Conservation (phyloP, 2,329 filamentous ascomycete genomes). For the Scytalidium sp. region DNA sequence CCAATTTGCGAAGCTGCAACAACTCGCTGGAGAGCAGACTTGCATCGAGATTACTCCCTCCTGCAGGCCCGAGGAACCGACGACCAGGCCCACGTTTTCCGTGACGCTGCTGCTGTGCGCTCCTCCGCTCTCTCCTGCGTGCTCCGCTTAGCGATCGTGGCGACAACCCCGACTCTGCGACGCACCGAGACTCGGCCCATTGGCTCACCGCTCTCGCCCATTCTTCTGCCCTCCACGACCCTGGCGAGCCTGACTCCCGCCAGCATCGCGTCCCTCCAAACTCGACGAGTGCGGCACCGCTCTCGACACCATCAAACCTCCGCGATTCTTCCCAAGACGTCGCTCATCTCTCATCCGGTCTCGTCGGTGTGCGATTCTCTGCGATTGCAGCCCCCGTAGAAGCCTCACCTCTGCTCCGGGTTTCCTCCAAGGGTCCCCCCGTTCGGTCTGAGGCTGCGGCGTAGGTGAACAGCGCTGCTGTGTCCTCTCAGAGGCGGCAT, state of each 20-base stretch:
- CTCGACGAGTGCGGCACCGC: background rate
- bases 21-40: too few species aligned
- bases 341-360: background rate
- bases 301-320: slow-evolving; percentile 8
- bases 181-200: background rate
- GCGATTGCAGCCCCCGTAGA: background rate
- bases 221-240: slow-evolving; percentile 9
- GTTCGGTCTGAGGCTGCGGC: background rate
- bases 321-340: slow-evolving; percentile 4
- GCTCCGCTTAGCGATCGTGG: background rate
- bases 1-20: too few species aligned
- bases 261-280: slow-evolving; percentile 2
- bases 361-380: background rate
- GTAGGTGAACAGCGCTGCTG: background rate
- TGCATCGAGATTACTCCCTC: too few species aligned
- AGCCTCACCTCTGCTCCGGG: background rate
- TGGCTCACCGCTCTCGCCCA: slow-evolving; percentile 1
- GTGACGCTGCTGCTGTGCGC: background rate
- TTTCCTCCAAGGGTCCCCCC: background rate
- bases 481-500: background rate
- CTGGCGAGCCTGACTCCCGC: background rate
- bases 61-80: too few species aligned
- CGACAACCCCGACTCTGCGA: background rate
- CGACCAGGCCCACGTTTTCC: too few species aligned
- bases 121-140: background rate